Percentiles rank a stretch among this genome's conserved stretches.
These are phyloP conservation scores for Dorcoceras hygrometricum DNA, from an alignment of 257 asterid species.

Conservation along the genomic window DNA sequence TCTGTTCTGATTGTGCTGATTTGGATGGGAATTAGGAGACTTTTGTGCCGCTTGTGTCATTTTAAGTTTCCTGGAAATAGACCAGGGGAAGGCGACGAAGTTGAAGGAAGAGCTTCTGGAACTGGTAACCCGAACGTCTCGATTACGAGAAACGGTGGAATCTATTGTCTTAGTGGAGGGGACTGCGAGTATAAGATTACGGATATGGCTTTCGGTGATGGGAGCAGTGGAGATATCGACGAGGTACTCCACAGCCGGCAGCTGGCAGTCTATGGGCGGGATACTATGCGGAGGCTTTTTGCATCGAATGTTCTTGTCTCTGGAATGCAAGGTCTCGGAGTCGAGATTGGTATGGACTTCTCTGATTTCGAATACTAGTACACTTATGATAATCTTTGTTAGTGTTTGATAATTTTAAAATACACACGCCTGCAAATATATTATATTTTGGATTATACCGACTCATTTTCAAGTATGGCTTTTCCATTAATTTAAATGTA, in stretches of 20 bases:
- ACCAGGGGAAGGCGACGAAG: slow-evolving; percentile 87
- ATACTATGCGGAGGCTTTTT: slow-evolving; percentile 89
- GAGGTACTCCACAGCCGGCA: slow-evolving; percentile 98
- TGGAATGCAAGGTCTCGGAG: slow-evolving; percentile 93
- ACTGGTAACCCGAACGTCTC: slow-evolving; percentile 21
- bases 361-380: neutral
- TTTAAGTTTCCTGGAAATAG: slow-evolving; percentile 98
- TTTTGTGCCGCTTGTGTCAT: slow-evolving; percentile 69
- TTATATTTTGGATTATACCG: neutral
- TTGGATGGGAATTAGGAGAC: slow-evolving; percentile 53
- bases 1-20: slow-evolving; percentile 37
- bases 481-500: no score
- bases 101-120: slow-evolving; percentile 50
- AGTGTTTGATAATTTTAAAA: slow-evolving; percentile 9
- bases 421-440: neutral
- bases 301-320: slow-evolving; percentile 82
- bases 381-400: neutral
- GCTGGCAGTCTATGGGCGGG: slow-evolving; percentile 94
- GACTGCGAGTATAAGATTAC: slow-evolving; percentile 44
- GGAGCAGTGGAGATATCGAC: slow-evolving; percentile 73
- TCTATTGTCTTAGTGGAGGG: slow-evolving; percentile 28
- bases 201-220: slow-evolving; percentile 86
- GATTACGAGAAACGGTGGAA: slow-evolving; percentile 34
- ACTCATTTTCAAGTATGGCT: no score
- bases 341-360: slow-evolving; percentile 63